Evolutionary conservation across 805 yeast genomes (phyloP).

Genomic region (Pichia heedii): DNA sequence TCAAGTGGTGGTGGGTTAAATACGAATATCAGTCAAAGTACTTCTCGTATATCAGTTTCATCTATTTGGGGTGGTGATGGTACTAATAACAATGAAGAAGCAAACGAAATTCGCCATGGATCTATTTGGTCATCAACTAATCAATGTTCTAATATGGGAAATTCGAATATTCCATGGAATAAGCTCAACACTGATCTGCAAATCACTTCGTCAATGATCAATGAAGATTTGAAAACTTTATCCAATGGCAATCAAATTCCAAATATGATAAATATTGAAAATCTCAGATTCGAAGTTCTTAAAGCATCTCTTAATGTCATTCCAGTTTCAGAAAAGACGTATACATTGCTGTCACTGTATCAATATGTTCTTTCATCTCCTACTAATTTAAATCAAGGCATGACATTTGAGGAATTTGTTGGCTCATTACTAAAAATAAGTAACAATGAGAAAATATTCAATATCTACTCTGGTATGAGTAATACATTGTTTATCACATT

Average conservation of each 20-base stretch:
- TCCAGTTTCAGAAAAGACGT: constrained; percentile 9
- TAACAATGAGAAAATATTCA: neutral
- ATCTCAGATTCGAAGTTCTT: constrained; percentile 35
- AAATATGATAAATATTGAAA: constrained; percentile 24
- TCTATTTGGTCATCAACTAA: constrained; percentile 18
- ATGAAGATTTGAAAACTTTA: too few species aligned
- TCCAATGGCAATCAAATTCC: too few species aligned
- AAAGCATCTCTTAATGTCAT: constrained; percentile 32
- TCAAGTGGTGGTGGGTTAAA: neutral
- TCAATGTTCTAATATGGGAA: neutral
- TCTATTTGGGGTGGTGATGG: neutral
- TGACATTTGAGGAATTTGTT: constrained; percentile 14
- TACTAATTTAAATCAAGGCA: constrained; percentile 29
- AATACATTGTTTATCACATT: neutral
- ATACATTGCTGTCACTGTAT: constrained; percentile 18
- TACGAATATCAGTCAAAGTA: neutral
- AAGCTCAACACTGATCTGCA: neutral
- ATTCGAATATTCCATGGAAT: constrained; percentile 3
- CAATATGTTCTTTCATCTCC: constrained; percentile 29
- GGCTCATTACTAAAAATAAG: neutral
- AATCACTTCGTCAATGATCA: too few species aligned
- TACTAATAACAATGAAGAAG: neutral
- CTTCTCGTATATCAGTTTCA: neutral
- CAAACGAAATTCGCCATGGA: constrained; percentile 6
- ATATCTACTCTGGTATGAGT: neutral